Percentiles rank a stretch among this genome's conserved stretches.
Evolutionary conservation across 257 asterid genomes (phyloP).

Genomic region (Cinchona pubescens): DNA sequence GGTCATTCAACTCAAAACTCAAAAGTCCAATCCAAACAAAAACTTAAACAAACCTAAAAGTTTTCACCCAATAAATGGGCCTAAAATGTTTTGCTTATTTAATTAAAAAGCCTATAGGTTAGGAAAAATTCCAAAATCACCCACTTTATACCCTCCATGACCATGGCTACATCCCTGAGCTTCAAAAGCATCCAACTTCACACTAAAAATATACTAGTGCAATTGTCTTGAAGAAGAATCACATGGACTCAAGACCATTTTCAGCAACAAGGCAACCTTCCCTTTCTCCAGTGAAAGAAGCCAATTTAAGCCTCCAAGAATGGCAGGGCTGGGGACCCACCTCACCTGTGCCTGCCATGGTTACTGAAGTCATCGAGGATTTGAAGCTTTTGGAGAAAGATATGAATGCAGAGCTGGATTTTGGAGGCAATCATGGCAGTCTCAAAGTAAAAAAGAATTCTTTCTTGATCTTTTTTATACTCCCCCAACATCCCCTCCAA

Average conservation of each 20-base stretch:
- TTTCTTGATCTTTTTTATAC: neutral
- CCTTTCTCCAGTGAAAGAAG: constrained; percentile 21
- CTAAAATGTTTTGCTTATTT: neutral
- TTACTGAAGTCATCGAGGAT: constrained; percentile 63
- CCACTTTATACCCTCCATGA: neutral
- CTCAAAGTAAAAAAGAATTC: constrained; percentile 45
- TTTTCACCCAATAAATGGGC: neutral
- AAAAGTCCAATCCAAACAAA: neutral
- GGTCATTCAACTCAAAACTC: too few species aligned
- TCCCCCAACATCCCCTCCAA: neutral
- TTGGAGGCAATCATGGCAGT: constrained; percentile 78
- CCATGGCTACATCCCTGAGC: constrained; percentile 17
- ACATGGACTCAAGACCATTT: constrained; percentile 34
- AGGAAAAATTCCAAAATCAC: neutral
- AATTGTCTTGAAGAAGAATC: constrained; percentile 19
- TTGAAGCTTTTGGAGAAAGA: constrained; percentile 70
- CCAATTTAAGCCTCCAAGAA: constrained; percentile 63
- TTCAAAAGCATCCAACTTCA: constrained; percentile 22
- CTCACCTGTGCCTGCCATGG: constrained; percentile 80
- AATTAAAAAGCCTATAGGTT: neutral
- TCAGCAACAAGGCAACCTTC: constrained; percentile 18
- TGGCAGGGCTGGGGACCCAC: constrained; percentile 91
- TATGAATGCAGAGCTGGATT: constrained; percentile 50
- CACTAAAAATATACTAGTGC: constrained; percentile 20
- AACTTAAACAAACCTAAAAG: too few species aligned